Evolutionary conservation across 345 rosid genomes (phyloP), one percentile per base, ranked within the genome.

Genomic region (Corchorus olitorius): DNA sequence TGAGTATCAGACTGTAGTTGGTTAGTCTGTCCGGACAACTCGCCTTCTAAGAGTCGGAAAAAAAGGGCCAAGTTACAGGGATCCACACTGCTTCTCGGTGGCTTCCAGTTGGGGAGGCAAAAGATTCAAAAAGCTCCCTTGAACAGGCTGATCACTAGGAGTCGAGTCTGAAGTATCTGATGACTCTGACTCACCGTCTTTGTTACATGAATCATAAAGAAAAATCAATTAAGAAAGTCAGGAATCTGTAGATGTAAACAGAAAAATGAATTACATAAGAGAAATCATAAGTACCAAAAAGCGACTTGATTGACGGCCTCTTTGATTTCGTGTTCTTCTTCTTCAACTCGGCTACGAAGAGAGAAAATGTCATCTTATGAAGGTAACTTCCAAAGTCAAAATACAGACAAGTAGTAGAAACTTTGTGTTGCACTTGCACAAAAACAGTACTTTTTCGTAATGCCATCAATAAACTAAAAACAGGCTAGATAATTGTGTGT

Each of bases 251-350:
- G 4, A 41, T 20, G 9, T n/a, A 35, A 1, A 46, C 56, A 60
- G 50, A 55, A 72, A 6, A 13, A 67, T 1, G 10, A 73, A 59
- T 37, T 53, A 33, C 19, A 15, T 11, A 43, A 59, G 61, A 61
- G 62, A 19, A 20, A 12, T 45, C 7, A 11, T 39, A 56, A 77
- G 7, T 87, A 93, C 98, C 98, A 69, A 93, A 93, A 39, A 93
- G 90, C 65, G 97, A 83, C 88, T 87, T 93, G 77, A 93, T 70
- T 12, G 95, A 85, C 56, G 97, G 98, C 81, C 88, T 86, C 77
- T 78, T 90, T 56, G 91, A 77, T 80, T 84, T 93, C 59, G 85
- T 76, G 82, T 62, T 86, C 79, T 90, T 92, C 81, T 92, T 92
- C 83, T 91, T 90, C 87, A 93, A 76, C 77, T 93, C 92, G 39